Percentiles rank a stretch among this genome's conserved stretches.
These are phyloP conservation scores for Spinacia oleracea DNA, from an alignment of 179 eudicot genomes.

Conservation along the genomic window DNA sequence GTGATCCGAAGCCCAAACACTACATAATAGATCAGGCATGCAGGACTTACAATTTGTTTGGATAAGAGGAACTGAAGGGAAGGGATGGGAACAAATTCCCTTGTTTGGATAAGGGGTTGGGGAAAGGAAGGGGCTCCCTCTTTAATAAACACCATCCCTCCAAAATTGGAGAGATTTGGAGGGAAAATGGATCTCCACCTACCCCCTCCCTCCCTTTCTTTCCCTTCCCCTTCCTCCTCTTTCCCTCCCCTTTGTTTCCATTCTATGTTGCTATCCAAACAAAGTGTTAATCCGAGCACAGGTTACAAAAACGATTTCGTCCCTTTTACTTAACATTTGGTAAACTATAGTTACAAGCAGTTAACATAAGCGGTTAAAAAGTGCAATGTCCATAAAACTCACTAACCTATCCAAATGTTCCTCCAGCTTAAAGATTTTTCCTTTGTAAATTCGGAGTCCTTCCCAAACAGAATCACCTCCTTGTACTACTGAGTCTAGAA, in stretches of 20 bases:
- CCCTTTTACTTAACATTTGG: neutral
- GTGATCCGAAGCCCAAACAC: neutral
- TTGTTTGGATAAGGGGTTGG: no score
- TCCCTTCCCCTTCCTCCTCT: no score
- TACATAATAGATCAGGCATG: neutral
- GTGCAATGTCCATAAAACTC: neutral
- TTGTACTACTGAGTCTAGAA: constrained; percentile 96
- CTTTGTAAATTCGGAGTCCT: constrained; percentile 86
- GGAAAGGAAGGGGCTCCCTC: no score
- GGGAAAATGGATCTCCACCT: no score
- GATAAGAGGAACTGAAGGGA: no score
- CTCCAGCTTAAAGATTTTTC: constrained; percentile 89
- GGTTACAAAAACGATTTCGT: neutral
- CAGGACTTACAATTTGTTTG: no score
- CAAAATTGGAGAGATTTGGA: no score
- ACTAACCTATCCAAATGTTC: constrained; percentile 93
- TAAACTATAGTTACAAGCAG: constrained; percentile 5
- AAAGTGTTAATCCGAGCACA: constrained; percentile 5
- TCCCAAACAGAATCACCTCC: constrained; percentile 99
- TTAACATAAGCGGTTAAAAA: neutral
- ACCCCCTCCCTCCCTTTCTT: no score
- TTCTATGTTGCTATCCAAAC: no score
- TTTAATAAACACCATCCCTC: no score
- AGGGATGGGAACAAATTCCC: no score
- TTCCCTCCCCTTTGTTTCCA: no score